Evolutionary conservation across 75 land plant genomes (phyloP), one percentile per base, ranked within the genome.

Genomic region (Larix kaempferi): DNA sequence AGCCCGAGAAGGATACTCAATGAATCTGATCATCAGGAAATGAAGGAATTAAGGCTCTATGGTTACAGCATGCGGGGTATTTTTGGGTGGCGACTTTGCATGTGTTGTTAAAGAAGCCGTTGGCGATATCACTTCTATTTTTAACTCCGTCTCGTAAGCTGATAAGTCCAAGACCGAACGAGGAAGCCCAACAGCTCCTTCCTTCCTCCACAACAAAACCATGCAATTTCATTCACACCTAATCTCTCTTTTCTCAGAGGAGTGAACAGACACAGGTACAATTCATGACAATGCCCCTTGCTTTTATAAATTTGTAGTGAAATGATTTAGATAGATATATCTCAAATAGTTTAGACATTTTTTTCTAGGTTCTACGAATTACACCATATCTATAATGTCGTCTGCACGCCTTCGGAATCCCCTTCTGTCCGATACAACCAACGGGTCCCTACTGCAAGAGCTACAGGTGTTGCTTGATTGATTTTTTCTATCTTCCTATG

Each of bases 381-480:
- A 6, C 6, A 21, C 16, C 4, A 58, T 49, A 49, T 49, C 54
- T 58, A 19, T 19, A 58, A 58, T 58, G 60, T 58, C 19, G 60
- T 19, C n/a, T 58, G 60, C n/a, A 21, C n/a, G 60, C 6, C 3
- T 21, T 19, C 21, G 64, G 25, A 37, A 64, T 35, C 5, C 74
- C 5, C 3, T 7, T 29, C 12, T n/a, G 56, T 57, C 14, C 29
- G 26, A 27, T 33, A 87, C 93, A 27, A 82, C 93, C 3, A 89
- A 89, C 79, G 88, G 84, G 2, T 83, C 89, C 57, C 81, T 91
- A 56, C 89, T 91, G 59, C 82, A 79, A 19, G 93, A 91, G 69
- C 72, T 91, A 52, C 91, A 91, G 91, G 93, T 91, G 33, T 37
- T 25, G 19, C 73, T 52, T 71, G 8, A 57, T 19, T 19, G 5